Base-by-base conservation (phyloP, 768 basidiomycete species). In the Rhodotorula graminis region DNA sequence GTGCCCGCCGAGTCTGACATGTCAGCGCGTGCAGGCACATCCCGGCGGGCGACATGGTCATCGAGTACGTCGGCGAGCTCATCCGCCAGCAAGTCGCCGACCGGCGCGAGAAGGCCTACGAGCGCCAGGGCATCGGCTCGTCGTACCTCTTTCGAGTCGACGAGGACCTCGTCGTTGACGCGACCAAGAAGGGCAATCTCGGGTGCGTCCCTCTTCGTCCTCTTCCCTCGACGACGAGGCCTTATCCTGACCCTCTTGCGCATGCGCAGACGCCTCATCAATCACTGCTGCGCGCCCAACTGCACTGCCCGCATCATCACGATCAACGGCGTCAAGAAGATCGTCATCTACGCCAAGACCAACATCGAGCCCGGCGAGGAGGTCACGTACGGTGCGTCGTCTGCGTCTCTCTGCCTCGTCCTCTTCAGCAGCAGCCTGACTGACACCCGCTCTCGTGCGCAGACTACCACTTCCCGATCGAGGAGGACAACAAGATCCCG, bases 381-480 rank as follows among this genome's bases (percentile, higher is more conserved):
- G 83, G 95, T 98, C 79, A 96, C 94, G 64, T 95, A 96, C 83
- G 92, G 91, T 92, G 76, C 67, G 88, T 83, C n/a, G 19, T n/a
- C n/a, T n/a, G 33, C 21, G 19, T 29, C 55, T 49, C 68, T 66
- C 62, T 27, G n/a, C 27, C 64, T 16, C 37, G 19, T 23, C 19
- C 5, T 19, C 19, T 49, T 2, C 23, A 49, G 37, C 37, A 37
- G 37, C 47, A 23, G 15, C 19, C 11, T 7, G 23, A 49, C 50
- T 52, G 23, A 52, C 27, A 8, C 8, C 8, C 3, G 3, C 25
- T 2, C 9, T 25, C 4, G 10, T 25, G 60, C 69, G 11, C 79
- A 93, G 93, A 99, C 84, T 99, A 99, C 83, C 94, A 98, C 82
- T 99, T 99, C 84, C 95, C 96, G 57, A 90, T 96, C 80, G 96